Percentiles rank a stretch among this genome's conserved stretches.
These are phyloP conservation scores for Oxyria digyna DNA, from an alignment of 148 eudicot species.

Conservation along the genomic window DNA sequence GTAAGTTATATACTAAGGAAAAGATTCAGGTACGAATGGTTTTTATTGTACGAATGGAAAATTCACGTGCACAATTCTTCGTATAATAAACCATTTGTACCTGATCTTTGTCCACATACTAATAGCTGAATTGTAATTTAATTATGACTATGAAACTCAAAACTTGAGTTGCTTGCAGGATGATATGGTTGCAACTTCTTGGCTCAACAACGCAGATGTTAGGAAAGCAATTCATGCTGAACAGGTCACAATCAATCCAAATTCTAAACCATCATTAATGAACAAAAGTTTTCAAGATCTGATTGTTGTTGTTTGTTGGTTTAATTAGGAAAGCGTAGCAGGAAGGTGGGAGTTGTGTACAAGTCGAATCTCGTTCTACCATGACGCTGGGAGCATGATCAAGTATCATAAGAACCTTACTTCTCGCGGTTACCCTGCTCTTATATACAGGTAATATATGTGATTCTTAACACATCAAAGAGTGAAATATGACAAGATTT, in stretches of 20 bases:
- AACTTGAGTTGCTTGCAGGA: slow-evolving; percentile 18
- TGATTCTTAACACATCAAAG: too few relatives aligned
- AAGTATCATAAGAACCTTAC: slow-evolving; percentile 82
- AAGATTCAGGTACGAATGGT: too few relatives aligned
- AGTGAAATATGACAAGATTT: too few relatives aligned
- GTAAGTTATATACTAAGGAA: too few relatives aligned
- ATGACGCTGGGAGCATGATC: slow-evolving; percentile 97
- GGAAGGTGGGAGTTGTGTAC: slow-evolving; percentile 80
- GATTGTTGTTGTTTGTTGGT: not conserved
- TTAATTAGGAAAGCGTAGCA: slow-evolving; percentile 40
- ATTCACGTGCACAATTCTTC: too few relatives aligned
- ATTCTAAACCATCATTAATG: not conserved
- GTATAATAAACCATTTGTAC: too few relatives aligned
- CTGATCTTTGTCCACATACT: too few relatives aligned
- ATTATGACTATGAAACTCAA: not conserved
- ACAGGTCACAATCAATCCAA: slow-evolving; percentile 20
- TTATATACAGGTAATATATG: slow-evolving; percentile 57
- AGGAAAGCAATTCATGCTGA: slow-evolving; percentile 89
- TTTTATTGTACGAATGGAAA: too few relatives aligned
- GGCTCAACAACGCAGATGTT: slow-evolving; percentile 73
- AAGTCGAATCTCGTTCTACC: slow-evolving; percentile 32
- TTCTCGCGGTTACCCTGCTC: slow-evolving; percentile 63
- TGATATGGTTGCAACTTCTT: slow-evolving; percentile 66
- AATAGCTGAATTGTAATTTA: not conserved
- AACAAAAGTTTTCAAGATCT: not conserved